Base-by-base conservation (phyloP, 1,284 basidiomycete species). In the Thecaphora frezii region DNA sequence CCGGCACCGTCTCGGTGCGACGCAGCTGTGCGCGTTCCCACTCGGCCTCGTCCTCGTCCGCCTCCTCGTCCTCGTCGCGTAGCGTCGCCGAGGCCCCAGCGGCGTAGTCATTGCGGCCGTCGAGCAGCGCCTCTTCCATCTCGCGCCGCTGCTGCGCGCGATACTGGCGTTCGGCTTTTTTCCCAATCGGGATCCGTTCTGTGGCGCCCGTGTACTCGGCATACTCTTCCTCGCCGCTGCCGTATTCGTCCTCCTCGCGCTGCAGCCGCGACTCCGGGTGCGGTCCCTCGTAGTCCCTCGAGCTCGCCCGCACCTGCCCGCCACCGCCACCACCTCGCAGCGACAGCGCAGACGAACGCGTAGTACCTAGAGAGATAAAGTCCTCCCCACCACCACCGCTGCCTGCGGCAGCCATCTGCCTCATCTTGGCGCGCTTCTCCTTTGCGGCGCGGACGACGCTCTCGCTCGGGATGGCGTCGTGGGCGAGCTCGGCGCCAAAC, bases 1-100 rank as follows among this genome's bases (percentile, higher is more conserved):
- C 40, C 26, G 21, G 33, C 18, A 42, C 19, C 16, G 37, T 44
- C 46, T 59, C 66, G 33, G 66, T 67, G 0, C 69, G 62, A 10
- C 60, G 50, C 43, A 74, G 28, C 53, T 74, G 73, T 0, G 71
- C 66, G 3, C 48, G 46, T 44, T 74, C 73, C 71, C 70, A 79
- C 54, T 81, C 83, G 67, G 85, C 84, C 51, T 86, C 85, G 49
- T 89, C 87, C 50, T 89, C 89, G 33, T 89, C 88, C 53, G 85
- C 85, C 47, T 86, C 86, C 63, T 89, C 86, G 79, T 89, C 88
- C 80, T 88, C 86, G 87, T 89, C 48, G 25, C n/a, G n/a, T n/a
- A 24, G n/a, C n/a, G 23, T 30, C 1, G 51, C 57, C 37, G 44
- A 39, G 5, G 44, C 43, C 22, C 46, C 37, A 28, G 40, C 51